A percentile compares a stretch with the other conserved stretches of the same genome.
These are phyloP conservation scores for Coleophoma eucalyptorum DNA, from an alignment of 2,329 filamentous ascomycete species.

Conservation along the genomic window DNA sequence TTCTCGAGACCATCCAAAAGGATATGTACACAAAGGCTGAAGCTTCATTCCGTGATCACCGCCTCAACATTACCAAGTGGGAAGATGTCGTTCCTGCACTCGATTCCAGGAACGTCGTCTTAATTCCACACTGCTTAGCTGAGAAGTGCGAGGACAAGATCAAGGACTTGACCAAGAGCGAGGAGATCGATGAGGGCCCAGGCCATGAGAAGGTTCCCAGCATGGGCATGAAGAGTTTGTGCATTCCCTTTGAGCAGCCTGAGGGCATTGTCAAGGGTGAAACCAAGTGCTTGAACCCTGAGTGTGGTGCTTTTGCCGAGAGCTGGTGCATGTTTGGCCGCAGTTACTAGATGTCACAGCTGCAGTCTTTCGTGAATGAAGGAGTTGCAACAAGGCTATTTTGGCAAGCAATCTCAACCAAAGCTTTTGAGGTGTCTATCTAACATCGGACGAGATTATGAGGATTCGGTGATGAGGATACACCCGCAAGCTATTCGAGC, in stretches of 20 bases:
- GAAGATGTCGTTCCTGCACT: conserved; percentile 86
- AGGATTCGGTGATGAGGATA: background rate
- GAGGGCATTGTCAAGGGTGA: conserved; percentile 72
- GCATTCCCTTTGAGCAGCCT: conserved; percentile 84
- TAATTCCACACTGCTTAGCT: conserved; percentile 86
- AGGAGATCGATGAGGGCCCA: conserved; percentile 43
- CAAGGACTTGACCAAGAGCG: conserved; percentile 85
- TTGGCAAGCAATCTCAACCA: too few species aligned
- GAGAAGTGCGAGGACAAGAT: conserved; percentile 86
- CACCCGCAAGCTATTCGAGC: too few species aligned
- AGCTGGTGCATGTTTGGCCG: conserved; percentile 92
- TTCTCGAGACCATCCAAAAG: conserved; percentile 86
- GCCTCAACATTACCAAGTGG: conserved; percentile 81
- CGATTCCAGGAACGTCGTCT: conserved; percentile 85
- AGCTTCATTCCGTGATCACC: conserved; percentile 72
- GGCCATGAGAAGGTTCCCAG: conserved; percentile 52
- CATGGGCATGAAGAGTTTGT: conserved; percentile 75
- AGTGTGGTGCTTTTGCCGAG: conserved; percentile 73
- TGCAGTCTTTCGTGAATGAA: too few species aligned
- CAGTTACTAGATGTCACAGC: conserved; percentile 32
- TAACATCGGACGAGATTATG: background rate
- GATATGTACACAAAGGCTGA: conserved; percentile 77
- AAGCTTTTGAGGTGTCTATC: background rate
- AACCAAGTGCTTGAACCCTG: conserved; percentile 89
- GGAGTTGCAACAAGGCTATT: too few species aligned